phyloP scores from a whole-genome alignment of 2,329 filamentous ascomycete genomes.

The Coniochaeta hoffmannii region DNA sequence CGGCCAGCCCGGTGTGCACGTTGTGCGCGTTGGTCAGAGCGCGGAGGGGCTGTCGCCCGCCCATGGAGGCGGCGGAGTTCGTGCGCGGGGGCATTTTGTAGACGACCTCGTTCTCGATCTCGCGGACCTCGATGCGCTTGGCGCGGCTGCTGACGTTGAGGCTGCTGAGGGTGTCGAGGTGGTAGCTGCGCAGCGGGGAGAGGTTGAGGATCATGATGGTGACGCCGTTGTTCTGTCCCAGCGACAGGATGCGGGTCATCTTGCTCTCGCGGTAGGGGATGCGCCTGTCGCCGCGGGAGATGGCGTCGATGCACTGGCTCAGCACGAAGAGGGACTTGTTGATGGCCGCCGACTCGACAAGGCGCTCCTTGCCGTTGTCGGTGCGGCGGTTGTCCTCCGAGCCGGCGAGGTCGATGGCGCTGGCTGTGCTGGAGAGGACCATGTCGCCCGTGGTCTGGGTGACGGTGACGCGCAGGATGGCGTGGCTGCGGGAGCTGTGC shows the following conservation, averaged over 20 bases:
- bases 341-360: constrained; percentile 94
- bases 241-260: constrained; percentile 88
- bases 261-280: constrained; percentile 94
- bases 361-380: constrained; percentile 83
- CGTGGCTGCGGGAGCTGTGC: constrained; percentile 83
- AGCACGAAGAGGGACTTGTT: constrained; percentile 96
- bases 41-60: constrained; percentile 67
- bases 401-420: constrained; percentile 88
- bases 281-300: constrained; percentile 64
- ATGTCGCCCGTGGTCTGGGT: constrained; percentile 65
- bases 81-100: constrained; percentile 66
- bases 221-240: constrained; percentile 91
- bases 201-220: constrained; percentile 97
- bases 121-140: constrained; percentile 91
- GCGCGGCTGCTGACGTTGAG: constrained; percentile 92
- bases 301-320: constrained; percentile 92
- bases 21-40: constrained; percentile 72
- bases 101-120: constrained; percentile 91
- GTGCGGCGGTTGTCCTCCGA: constrained; percentile 94
- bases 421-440: constrained; percentile 72
- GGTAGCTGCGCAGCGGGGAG: constrained; percentile 83
- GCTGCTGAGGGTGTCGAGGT: constrained; percentile 87
- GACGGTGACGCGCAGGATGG: constrained; percentile 84
- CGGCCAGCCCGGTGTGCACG: constrained; percentile 53
- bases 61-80: constrained; percentile 25